Conservation (phyloP, 2,329 filamentous ascomycete species). For the Blumeria hordei region DNA sequence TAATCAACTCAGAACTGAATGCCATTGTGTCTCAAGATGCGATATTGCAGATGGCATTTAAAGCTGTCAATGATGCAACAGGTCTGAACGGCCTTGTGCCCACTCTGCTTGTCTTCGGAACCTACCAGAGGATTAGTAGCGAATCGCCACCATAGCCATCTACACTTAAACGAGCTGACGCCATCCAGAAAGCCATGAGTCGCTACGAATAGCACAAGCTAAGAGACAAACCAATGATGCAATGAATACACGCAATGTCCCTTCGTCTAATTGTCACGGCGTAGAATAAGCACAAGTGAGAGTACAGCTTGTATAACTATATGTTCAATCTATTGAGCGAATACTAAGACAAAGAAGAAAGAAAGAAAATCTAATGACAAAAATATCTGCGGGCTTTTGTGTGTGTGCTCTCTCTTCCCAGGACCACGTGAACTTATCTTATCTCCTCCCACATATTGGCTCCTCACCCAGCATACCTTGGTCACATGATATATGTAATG, state of each 20-base stretch:
- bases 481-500: too few relatives aligned
- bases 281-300: too few relatives aligned
- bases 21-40: background rate
- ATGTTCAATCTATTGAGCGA: too few relatives aligned
- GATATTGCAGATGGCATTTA: background rate
- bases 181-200: constrained; percentile 3
- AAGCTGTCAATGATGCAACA: background rate
- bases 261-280: background rate
- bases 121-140: background rate
- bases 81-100: background rate
- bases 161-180: background rate
- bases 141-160: background rate
- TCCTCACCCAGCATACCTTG: too few relatives aligned
- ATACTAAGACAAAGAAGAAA: too few relatives aligned
- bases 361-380: too few relatives aligned
- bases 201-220: constrained; percentile 1
- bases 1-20: background rate
- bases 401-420: too few relatives aligned
- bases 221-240: constrained; percentile 1
- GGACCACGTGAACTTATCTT: too few relatives aligned
- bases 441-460: too few relatives aligned
- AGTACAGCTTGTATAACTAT: too few relatives aligned
- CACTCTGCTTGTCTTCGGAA: constrained; percentile 1
- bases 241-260: constrained; percentile 1
- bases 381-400: too few relatives aligned